A percentile compares a stretch with the other conserved stretches of the same genome.
Evolutionary conservation across 495 filamentous ascomycete species (phyloP).

Genomic region (Penicillium odoratum): DNA sequence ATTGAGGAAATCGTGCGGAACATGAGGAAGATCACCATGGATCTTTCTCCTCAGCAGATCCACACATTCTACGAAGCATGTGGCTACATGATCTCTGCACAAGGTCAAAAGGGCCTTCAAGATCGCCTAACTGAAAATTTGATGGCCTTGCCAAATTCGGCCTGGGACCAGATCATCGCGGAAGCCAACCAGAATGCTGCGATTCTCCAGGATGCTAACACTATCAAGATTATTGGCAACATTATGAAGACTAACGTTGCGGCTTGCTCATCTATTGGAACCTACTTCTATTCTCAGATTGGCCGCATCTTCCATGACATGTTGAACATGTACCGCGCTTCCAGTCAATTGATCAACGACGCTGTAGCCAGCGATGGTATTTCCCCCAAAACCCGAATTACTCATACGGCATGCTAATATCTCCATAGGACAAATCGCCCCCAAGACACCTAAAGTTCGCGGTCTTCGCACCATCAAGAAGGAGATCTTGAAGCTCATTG

Average conservation of each 20-base stretch:
- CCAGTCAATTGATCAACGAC: constrained; percentile 93
- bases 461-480: constrained; percentile 98
- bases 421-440: constrained; percentile 79
- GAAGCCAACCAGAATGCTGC: constrained; percentile 77
- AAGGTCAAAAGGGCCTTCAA: constrained; percentile 88
- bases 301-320: constrained; percentile 97
- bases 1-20: constrained; percentile 98
- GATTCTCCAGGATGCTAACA: constrained; percentile 85
- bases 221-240: constrained; percentile 97
- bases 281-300: constrained; percentile 99
- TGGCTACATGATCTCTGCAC: constrained; percentile 97
- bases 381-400: constrained; percentile 7
- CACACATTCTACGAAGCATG: constrained; percentile 99
- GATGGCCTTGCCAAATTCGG: constrained; percentile 89
- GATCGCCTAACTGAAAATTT: constrained; percentile 88
- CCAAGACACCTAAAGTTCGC: constrained; percentile 94
- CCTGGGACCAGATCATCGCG: constrained; percentile 92
- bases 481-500: constrained; percentile 97
- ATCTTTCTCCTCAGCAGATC: constrained; percentile 93
- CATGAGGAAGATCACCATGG: constrained; percentile 90
- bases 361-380: constrained; percentile 83
- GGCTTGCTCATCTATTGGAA: constrained; percentile 90
- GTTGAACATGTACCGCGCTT: constrained; percentile 96
- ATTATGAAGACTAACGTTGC: constrained; percentile 99
- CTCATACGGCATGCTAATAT: constrained; percentile 18